Base-by-base conservation (phyloP, 164 flowering plant species). In the Warburgia ugandensis region DNA sequence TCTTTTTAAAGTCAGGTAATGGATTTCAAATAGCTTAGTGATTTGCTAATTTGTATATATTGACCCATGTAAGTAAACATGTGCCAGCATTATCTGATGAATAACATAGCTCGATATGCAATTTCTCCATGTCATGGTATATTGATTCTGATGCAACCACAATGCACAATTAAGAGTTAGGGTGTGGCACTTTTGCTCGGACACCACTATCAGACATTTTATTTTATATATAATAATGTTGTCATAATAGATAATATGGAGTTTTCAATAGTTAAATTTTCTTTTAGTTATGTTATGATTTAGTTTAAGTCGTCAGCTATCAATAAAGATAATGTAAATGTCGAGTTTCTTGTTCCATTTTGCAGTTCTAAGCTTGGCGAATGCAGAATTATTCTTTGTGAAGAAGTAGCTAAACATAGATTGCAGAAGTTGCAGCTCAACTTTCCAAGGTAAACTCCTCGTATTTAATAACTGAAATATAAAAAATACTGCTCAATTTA, bases 331-430 rank as follows among this genome's bases (percentile, higher is more conserved):
- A 12, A 14, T 37, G 41, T 10, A 17, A 23, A 8, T 48, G 38
- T 8, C 1, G 6, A 22, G 21, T 51, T 23, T 36, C 33, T 27
- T 48, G 36, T 31, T 4, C 22, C 16, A 16, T 56, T 56, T 47
- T 42, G 70, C 82, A 92, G 98, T 37, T 88, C 95, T 58, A 84
- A 74, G 71, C 94, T 92, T 52, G 99, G 99, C 22, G 94, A 88
- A 59, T 72, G 80, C 73, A 74, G 91, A 66, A 73, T 88, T 37
- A 67, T 88, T 55, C 39, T 92, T 42, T 92, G 97, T 51, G 96
- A 92, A 68, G 60, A 89, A 27, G 97, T 94, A 32, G 68, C 72
- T 12, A 81, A 46, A 68, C 99, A 92, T 69, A 80, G 77, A 63
- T 43, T 85, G 75, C 99, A 88, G 60, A 92, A 88, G 59, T 54